Percentiles rank a stretch among this genome's conserved stretches.
phyloP scores from a whole-genome alignment of 164 flowering plant species.

The Umbilicus rupestris region DNA sequence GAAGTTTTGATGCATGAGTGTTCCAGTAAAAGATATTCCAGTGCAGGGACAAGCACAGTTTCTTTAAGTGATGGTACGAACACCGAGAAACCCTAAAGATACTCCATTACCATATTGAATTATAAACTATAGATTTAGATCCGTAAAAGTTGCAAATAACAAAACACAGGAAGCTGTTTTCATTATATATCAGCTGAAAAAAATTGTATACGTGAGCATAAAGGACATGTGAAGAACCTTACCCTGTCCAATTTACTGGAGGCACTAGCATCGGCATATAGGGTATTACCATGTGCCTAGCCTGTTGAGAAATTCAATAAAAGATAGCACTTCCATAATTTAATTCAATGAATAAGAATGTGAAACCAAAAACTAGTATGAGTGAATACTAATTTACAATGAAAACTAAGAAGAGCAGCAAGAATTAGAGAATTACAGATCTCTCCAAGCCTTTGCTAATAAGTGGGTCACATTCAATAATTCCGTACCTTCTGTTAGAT shows the following conservation, averaged over 20 bases:
- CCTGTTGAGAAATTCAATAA: slow-evolving; percentile 25
- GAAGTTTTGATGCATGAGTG: neutral
- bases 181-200: neutral
- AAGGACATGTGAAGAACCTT: slow-evolving; percentile 11
- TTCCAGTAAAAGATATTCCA: too few species aligned
- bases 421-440: slow-evolving; percentile 30
- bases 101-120: neutral
- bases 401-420: neutral
- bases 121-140: neutral
- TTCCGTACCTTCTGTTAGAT: slow-evolving; percentile 44
- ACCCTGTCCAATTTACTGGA: slow-evolving; percentile 64
- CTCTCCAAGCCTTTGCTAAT: slow-evolving; percentile 51
- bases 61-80: too few species aligned
- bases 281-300: slow-evolving; percentile 65
- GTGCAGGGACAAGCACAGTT: too few species aligned
- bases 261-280: slow-evolving; percentile 78
- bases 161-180: neutral
- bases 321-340: neutral
- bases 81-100: neutral
- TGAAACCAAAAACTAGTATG: neutral
- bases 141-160: neutral
- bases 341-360: neutral
- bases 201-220: neutral
- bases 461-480: slow-evolving; percentile 52
- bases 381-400: neutral